These are phyloP conservation scores for Thermochaetoides thermophila DNA, from an alignment of 495 filamentous ascomycete species.

Conservation along the genomic window DNA sequence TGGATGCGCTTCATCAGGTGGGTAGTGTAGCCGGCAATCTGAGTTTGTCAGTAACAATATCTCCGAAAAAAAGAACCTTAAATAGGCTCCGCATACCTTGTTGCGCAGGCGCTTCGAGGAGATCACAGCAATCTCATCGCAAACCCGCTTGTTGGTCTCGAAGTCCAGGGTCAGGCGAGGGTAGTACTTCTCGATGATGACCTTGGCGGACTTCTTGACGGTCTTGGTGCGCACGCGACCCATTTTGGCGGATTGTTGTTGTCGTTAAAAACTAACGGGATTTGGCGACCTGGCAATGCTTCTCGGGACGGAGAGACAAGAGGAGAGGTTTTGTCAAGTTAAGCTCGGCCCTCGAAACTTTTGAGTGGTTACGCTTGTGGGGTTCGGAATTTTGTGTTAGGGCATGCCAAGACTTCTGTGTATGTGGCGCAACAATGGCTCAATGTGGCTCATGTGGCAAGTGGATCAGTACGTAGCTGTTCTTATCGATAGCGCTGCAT, in stretches of 20 bases:
- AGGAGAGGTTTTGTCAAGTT: no score
- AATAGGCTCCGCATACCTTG: conserved; percentile 51
- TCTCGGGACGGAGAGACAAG: neutral
- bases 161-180: conserved; percentile 97
- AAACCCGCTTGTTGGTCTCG: conserved; percentile 99
- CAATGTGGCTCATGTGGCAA: no score
- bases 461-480: conserved; percentile 6
- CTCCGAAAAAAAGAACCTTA: neutral
- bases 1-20: conserved; percentile 98
- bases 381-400: no score
- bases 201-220: conserved; percentile 99
- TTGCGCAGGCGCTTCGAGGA: conserved; percentile 94
- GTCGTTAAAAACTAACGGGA: conserved; percentile 16
- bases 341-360: no score
- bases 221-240: conserved; percentile 98
- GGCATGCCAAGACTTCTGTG: no score
- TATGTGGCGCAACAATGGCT: no score
- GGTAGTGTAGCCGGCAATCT: conserved; percentile 98
- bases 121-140: conserved; percentile 99
- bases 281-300: conserved; percentile 5
- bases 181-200: conserved; percentile 99
- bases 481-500: no score
- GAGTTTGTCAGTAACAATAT: neutral
- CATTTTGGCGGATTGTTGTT: conserved; percentile 54
- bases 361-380: no score